Base-by-base conservation (phyloP, 106 monocot genomes). In the Platanthera guangdongensis region DNA sequence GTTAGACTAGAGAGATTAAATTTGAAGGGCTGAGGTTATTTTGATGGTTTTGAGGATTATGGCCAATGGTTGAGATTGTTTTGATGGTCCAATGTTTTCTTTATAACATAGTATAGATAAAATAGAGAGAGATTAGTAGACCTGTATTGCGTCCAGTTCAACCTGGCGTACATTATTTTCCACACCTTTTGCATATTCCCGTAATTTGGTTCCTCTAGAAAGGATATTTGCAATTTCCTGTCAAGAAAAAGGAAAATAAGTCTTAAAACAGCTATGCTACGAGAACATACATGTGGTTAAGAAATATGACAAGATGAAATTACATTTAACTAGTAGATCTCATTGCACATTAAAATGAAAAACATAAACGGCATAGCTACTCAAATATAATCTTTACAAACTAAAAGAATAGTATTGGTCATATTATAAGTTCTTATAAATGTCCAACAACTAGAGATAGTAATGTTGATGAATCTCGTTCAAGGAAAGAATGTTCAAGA, bases 111-210 rank as follows among this genome's bases (percentile, higher is more conserved):
- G 39, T 39, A 3, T 39, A 39, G 1, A 39, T 1, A 39, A 39
- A 39, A 39, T 39, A 39, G 39, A 39, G 2, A 39, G 39, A 39
- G 39, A 3, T 39, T 39, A 39, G 39, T 39, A 3, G 9, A 95
- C 97, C 97, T 97, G 97, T 76, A 97, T 97, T 5, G 97, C 91
- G 51, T 97, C 97, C 73, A 97, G 76, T 84, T 97, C 97, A 76
- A 94, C 86, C 84, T 91, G 93, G 60, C 87, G 93, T 15, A 97
- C 86, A 89, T 94, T 97, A 80, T 91, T 97, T 76, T 97, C 97
- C 65, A 97, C 94, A 64, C 90, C 89, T 72, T 97, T 93, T 47
- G 97, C 82, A 71, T 94, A 83, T 50, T 97, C 97, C 45, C 90
- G 80, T 55, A 97, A 65, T 84, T 93, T 97, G 71, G 87, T 86